Conservation (phyloP, 306 rosid species). For the Malus sylvestris region DNA sequence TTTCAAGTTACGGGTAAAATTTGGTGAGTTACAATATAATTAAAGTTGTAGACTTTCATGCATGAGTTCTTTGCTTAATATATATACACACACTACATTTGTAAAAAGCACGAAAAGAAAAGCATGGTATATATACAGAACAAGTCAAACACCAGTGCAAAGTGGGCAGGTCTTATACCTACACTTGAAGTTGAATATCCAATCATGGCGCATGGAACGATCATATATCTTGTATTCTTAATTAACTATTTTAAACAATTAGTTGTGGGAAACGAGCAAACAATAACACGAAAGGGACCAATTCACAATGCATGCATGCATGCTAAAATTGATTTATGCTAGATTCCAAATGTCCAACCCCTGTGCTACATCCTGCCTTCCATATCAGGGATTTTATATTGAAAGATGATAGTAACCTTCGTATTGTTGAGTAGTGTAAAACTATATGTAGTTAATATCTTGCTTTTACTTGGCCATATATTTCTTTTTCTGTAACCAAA, state of each 20-base stretch:
- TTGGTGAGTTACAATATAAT: slow-evolving; percentile 2
- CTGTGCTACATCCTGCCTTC: neutral
- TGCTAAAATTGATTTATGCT: neutral
- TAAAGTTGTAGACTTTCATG: neutral
- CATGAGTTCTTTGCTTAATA: neutral
- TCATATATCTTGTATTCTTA: neutral
- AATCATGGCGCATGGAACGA: neutral
- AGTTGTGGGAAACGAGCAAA: neutral
- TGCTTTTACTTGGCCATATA: neutral
- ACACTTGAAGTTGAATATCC: neutral
- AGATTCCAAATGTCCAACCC: neutral
- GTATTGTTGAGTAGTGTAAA: neutral
- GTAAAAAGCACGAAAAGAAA: neutral
- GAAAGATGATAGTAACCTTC: neutral
- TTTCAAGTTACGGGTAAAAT: slow-evolving; percentile 6
- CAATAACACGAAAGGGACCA: neutral
- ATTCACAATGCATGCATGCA: neutral
- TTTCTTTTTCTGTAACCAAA: neutral
- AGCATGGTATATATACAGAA: neutral
- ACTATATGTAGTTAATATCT: neutral
- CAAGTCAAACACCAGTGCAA: neutral
- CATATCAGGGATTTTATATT: neutral
- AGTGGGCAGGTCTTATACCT: neutral
- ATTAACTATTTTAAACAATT: no score
- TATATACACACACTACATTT: neutral